Evolutionary conservation across 805 yeast species (phyloP), one percentile per base, ranked within the genome.

Genomic region (Naumovozyma castellii): DNA sequence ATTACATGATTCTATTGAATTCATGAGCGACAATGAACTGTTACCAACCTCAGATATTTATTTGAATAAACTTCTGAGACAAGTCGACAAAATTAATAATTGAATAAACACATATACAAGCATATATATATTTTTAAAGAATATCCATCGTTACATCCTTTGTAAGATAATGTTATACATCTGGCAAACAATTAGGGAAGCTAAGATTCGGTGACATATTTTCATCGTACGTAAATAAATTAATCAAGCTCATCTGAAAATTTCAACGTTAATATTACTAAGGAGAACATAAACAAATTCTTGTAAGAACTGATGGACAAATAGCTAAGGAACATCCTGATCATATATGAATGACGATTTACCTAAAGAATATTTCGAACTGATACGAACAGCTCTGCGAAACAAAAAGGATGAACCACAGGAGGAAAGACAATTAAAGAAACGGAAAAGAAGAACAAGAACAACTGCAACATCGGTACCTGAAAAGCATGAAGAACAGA

Each of bases 1-100:
- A 37, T 64, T 88, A 42, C 69, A 71, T 35, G 56, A 64, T 8
- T 73, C 87, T 0, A 57, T 80, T 35, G 42, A 52, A 13, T 64
- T 62, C 22, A 63, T 45, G 66, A 64, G 6, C 45, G 48, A 1
- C 25, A 44, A 32, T 16, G 43, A 43, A n/a, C 17, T 20, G 1
- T 32, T 39, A 3, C 33, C 51, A 15, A 45, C 53, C 13, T 41
- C 44, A 1, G 80, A 76, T 46, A 48, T 43, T 28, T 78, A 75
- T 45, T 53, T 76, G 33, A 62, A 57, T 16, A 62, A 57, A 15
- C 49, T 69, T 34, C 51, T 65, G 16, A 35, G 34, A 12, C 44
- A 55, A 12, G 71, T 62, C 1, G 55, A 54, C 32, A 43, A 36
- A 34, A 4, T 19, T n/a, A n/a, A n/a, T n/a, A n/a, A n/a, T n/a